Evolutionary conservation across 805 yeast species (phyloP).

Genomic region (Myxozyma monticola): DNA sequence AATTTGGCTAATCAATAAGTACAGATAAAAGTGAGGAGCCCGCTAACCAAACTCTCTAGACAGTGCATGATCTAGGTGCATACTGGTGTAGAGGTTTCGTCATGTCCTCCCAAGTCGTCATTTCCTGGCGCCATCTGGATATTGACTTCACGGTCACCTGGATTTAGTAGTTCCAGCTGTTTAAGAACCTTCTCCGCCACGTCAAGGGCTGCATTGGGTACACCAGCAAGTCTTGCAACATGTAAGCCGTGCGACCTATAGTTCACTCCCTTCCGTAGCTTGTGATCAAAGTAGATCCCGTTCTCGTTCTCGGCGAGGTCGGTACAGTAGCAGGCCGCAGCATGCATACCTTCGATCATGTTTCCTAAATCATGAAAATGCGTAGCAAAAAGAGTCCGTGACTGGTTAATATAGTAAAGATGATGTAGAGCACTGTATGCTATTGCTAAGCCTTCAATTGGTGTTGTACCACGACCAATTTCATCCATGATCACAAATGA

Average conservation of each 20-base stretch:
- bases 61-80: too few relatives aligned
- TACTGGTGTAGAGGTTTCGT: too few relatives aligned
- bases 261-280: conserved; percentile 26
- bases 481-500: conserved; percentile 84
- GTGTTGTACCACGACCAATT: conserved; percentile 87
- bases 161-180: conserved; percentile 7
- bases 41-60: too few relatives aligned
- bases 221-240: conserved; percentile 29
- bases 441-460: conserved; percentile 78
- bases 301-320: conserved; percentile 22
- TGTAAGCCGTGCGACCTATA: conserved; percentile 29
- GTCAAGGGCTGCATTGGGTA: conserved; percentile 21
- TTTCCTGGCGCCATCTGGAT: too few relatives aligned
- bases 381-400: conserved; percentile 84
- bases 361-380: conserved; percentile 56
- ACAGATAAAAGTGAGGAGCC: too few relatives aligned
- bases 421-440: conserved; percentile 73
- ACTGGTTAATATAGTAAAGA: conserved; percentile 53
- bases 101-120: too few relatives aligned
- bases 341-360: conserved; percentile 18
- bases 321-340: conserved; percentile 27
- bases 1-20: too few relatives aligned
- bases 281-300: conserved; percentile 21
- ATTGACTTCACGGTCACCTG: too few relatives aligned
- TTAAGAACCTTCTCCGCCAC: conserved; percentile 16